Base-by-base conservation (phyloP, 495 filamentous ascomycete species). In the Talaromyces liani region DNA sequence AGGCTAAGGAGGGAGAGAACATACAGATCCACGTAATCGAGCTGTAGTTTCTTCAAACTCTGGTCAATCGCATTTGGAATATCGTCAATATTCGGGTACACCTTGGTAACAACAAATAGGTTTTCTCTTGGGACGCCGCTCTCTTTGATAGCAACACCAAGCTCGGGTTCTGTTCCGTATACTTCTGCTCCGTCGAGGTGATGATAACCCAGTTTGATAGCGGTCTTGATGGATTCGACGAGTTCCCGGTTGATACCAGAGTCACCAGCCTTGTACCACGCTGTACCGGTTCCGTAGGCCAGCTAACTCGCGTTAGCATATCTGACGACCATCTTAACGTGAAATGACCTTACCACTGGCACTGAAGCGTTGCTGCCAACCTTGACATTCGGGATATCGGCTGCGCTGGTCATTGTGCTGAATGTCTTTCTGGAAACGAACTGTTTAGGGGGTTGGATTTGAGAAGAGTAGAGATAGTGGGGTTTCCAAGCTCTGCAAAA, bases 11-110 rank as follows among this genome's bases (percentile, higher is more conserved):
- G 80, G 80, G 90, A 73, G 90, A 88, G 89, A 62, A 88, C 72
- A 63, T 76, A 88, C 74, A 92, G 77, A 73, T 97, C 91, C 5
- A 97, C 89, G 74, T 95, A 92, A 60, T 88, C 85, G 29, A 94
- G 72, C 18, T 85, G 82, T 10, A 97, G 79, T 67, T 89, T 91
- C 69, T 87, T 79, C 66, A 96, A 79, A 59, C 90, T 95, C 9
- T 71, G 73, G 25, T 84, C 81, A 65, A 97, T 85, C n/a, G 88
- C 85, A 16, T 70, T 71, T 2, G 84, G 77, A 65, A 89, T 86
- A 58, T 93, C 82, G 65, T 90, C 87, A 64, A 84, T 81, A 54
- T 84, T 84, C 71, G 85, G 86, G 85, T 86, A 89, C 8, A 73
- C 69, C 79, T 71, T 92, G 70, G 87, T 91, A 16, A 84, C 87